phyloP scores from a whole-genome alignment of 1,284 basidiomycete genomes.

The Fomitopsis pinicola region DNA sequence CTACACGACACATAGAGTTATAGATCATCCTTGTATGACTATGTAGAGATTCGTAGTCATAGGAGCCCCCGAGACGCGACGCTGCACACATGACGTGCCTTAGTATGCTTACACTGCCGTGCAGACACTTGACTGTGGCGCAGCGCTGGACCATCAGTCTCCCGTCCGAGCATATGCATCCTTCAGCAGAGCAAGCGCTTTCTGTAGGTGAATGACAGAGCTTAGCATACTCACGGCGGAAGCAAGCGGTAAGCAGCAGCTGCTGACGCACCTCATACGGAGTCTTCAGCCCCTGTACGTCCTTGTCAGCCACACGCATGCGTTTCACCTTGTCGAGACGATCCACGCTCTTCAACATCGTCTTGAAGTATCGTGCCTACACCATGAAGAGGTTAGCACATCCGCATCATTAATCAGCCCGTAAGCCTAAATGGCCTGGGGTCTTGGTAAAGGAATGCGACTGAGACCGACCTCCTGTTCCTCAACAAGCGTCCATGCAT shows the following conservation, averaged over 20 bases:
- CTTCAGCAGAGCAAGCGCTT: constrained; percentile 33
- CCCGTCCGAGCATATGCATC: constrained; percentile 35
- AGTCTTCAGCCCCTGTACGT: constrained; percentile 50
- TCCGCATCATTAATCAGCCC: not conserved
- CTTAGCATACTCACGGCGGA: not conserved
- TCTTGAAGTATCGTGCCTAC: constrained; percentile 86
- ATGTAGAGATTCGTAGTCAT: no score
- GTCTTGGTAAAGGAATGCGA: no score
- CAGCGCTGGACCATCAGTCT: constrained; percentile 39
- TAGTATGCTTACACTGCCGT: no score
- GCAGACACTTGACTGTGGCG: no score
- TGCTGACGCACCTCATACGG: constrained; percentile 59
- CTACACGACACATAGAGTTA: no score
- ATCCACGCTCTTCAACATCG: constrained; percentile 73
- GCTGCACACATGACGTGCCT: no score
- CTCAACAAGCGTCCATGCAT: constrained; percentile 94
- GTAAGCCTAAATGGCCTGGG: not conserved
- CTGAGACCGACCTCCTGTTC: constrained; percentile 75
- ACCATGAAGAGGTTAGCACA: not conserved
- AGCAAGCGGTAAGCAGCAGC: not conserved
- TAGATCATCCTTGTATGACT: no score
- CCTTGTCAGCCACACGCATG: constrained; percentile 63
- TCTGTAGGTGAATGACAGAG: constrained; percentile 19
- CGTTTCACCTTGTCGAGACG: constrained; percentile 75
- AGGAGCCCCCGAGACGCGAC: no score